These are phyloP conservation scores for Cucumis hystrix DNA, from an alignment of 306 rosid genomes.

Conservation along the genomic window DNA sequence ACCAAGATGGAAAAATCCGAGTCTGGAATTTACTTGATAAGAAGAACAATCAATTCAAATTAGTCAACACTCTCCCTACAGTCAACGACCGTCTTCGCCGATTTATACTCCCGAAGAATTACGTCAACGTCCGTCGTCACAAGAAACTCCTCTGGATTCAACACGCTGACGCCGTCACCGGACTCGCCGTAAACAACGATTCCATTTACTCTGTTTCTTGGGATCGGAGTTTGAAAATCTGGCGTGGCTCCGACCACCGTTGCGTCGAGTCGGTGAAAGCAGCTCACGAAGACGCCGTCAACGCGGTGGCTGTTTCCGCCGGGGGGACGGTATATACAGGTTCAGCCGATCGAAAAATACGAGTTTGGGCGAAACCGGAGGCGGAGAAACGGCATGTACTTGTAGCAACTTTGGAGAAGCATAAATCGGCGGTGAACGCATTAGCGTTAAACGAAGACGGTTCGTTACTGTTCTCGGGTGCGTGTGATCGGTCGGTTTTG, in stretches of 20 bases:
- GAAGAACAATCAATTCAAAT: slow-evolving; percentile 7
- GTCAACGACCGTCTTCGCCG: slow-evolving; percentile 57
- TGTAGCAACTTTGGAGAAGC: slow-evolving; percentile 68
- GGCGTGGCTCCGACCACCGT: slow-evolving; percentile 56
- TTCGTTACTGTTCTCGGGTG: slow-evolving; percentile 67
- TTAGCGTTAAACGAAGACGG: slow-evolving; percentile 73
- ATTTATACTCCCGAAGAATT: slow-evolving; percentile 48
- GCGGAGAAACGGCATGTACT: slow-evolving; percentile 44
- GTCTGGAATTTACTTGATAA: slow-evolving; percentile 29
- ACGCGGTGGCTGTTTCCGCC: slow-evolving; percentile 56
- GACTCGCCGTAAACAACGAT: slow-evolving; percentile 38
- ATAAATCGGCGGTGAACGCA: slow-evolving; percentile 74
- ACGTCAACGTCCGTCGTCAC: slow-evolving; percentile 67
- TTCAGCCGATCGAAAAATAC: slow-evolving; percentile 51
- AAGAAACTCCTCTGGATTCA: slow-evolving; percentile 61
- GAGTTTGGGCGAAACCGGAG: slow-evolving; percentile 53
- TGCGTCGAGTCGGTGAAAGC: slow-evolving; percentile 62
- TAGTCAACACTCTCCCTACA: slow-evolving; percentile 56
- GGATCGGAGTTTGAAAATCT: slow-evolving; percentile 69
- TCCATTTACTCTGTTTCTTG: slow-evolving; percentile 80
- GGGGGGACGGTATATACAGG: slow-evolving; percentile 82
- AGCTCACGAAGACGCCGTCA: slow-evolving; percentile 84
- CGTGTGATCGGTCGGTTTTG: slow-evolving; percentile 78
- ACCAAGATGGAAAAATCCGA: slow-evolving; percentile 75
- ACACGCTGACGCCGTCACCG: slow-evolving; percentile 77